These are phyloP conservation scores for Cyberlindnera bimundalis DNA, from an alignment of 805 yeast genomes.

Conservation along the genomic window DNA sequence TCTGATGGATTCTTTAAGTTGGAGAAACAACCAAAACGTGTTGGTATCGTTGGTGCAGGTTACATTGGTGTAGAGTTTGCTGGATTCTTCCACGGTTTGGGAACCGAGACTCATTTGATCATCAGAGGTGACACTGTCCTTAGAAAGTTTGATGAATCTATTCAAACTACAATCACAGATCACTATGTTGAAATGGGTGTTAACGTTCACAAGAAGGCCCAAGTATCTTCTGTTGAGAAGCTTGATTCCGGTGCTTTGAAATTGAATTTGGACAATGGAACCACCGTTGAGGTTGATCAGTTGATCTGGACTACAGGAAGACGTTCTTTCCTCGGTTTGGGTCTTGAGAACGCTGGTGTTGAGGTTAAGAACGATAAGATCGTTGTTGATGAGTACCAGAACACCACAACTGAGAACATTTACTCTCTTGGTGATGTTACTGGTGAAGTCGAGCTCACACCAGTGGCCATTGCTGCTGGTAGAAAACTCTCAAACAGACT, in stretches of 20 bases:
- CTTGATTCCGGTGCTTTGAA: constrained; percentile 46
- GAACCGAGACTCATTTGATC: constrained; percentile 79
- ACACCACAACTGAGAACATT: constrained; percentile 65
- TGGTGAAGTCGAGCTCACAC: constrained; percentile 91
- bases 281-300: constrained; percentile 63
- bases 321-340: constrained; percentile 67
- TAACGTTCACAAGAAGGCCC: constrained; percentile 66
- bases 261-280: constrained; percentile 40
- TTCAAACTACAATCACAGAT: constrained; percentile 76
- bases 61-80: constrained; percentile 95
- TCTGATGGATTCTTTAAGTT: constrained; percentile 91
- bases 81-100: constrained; percentile 88
- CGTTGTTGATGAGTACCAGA: constrained; percentile 83
- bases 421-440: constrained; percentile 93
- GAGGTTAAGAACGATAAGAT: constrained; percentile 59
- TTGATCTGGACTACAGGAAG: constrained; percentile 96
- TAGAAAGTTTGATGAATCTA: constrained; percentile 80
- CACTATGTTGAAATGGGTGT: constrained; percentile 80
- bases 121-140: constrained; percentile 90
- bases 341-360: constrained; percentile 74
- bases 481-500: constrained; percentile 88
- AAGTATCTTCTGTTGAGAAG: constrained; percentile 47
- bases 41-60: constrained; percentile 96
- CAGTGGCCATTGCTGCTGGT: constrained; percentile 98
- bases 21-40: constrained; percentile 80